A percentile compares a stretch with the other conserved stretches of the same genome.
Conservation (phyloP, 108 stramenopile genomes). For the Discostella stelligeroides region DNA sequence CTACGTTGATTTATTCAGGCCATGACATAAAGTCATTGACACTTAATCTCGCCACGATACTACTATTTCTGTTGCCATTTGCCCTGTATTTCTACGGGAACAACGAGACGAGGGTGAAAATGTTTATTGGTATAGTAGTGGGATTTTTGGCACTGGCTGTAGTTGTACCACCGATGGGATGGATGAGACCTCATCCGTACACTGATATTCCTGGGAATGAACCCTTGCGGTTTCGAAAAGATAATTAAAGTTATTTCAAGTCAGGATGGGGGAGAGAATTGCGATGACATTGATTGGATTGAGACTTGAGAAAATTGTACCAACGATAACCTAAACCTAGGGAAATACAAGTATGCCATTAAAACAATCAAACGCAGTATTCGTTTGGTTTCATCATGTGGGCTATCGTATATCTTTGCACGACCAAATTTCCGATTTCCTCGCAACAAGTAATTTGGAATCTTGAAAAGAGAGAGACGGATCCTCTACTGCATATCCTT, state of each 20-base stretch:
- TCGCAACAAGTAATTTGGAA: too few relatives aligned
- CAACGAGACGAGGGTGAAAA: slow-evolving; percentile 41
- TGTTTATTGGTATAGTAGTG: slow-evolving; percentile 44
- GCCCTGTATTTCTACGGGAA: slow-evolving; percentile 45
- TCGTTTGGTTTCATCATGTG: too few relatives aligned
- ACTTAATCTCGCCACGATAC: slow-evolving; percentile 62
- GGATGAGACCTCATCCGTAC: slow-evolving; percentile 83
- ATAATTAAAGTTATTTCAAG: background rate
- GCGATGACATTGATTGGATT: too few relatives aligned
- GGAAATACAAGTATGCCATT: too few relatives aligned
- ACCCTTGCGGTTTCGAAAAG: slow-evolving; percentile 47
- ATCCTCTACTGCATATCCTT: slow-evolving; percentile 35
- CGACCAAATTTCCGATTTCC: too few relatives aligned
- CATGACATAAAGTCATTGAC: slow-evolving; percentile 77
- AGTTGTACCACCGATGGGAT: slow-evolving; percentile 74
- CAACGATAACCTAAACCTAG: too few relatives aligned
- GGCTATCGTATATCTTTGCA: too few relatives aligned
- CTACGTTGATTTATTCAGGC: slow-evolving; percentile 39
- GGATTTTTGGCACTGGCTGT: slow-evolving; percentile 54
- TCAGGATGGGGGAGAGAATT: too few relatives aligned
- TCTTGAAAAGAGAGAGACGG: too few relatives aligned
- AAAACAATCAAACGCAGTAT: too few relatives aligned
- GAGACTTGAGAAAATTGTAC: too few relatives aligned
- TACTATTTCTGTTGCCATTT: slow-evolving; percentile 73
- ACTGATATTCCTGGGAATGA: slow-evolving; percentile 70